Base-by-base conservation (phyloP, 2,329 filamentous ascomycete genomes). In the Knoxdaviesia proteae region DNA sequence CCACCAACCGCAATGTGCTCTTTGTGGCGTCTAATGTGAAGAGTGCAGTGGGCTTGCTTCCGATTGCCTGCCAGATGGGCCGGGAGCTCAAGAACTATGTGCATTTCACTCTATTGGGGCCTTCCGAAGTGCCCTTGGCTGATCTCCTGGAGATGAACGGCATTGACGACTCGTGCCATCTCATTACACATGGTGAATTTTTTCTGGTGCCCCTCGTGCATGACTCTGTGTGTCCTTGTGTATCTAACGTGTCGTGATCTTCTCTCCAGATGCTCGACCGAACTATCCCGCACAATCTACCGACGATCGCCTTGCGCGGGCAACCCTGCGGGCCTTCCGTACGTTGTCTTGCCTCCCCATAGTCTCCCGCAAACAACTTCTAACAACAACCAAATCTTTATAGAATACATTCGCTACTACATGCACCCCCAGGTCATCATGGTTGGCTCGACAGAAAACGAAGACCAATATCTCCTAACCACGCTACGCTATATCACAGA, bases 1-100 rank as follows among this genome's bases (percentile, higher is more conserved):
- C 54, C 33, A 54, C 60, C 35, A 83, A 81, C 52, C 70, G 70
- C 41, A 86, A 86, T 52, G 69, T 94, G 10, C 58, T 94, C 3
- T 94, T 94, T 54, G 79, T 77, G 5, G 77, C 81, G 4, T 77
- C 82, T 0, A 86, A 69, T 47, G 59, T 92, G 41, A 71, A 71
- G 55, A 90, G 83, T 53, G 74, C 77, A 10, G 70, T 82, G 0
- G 69, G 71, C 33, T 56, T 94, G 42, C 62, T 94, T 33, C 84
- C 86, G 0, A 65, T 94, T 54, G 84, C 87, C 5, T 96, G 90
- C 57, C 73, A 83, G 51, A 94, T 94, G 87, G 77, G 77, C 6
- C 57, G 58, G 29, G 69, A 76, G 57, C 67, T 71, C 44, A 65
- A 70, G 45, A 93, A 75, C 52, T 69, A 75, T 47, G 84, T 94